Base-by-base conservation (phyloP, 441 rosid genomes). In the Omphalea diandra region DNA sequence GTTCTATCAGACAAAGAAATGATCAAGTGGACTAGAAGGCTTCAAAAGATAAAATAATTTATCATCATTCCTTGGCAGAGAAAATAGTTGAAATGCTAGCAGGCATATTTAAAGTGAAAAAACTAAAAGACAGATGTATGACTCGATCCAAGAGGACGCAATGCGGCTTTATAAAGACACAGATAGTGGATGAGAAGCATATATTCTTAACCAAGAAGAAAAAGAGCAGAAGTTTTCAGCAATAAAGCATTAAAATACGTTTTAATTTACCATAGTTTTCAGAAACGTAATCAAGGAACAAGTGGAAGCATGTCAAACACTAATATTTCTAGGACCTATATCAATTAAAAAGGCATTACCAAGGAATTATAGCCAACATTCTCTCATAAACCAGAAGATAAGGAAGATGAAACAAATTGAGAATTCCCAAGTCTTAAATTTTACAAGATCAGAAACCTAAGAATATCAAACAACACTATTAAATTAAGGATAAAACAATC, bases 191-290 rank as follows among this genome's bases (percentile, higher is more conserved):
- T 38, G 47, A 54, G 14, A 61, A 63, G 76, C 72, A 80, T 65
- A 72, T 62, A 74, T 82, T 70, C 81, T 64, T 65, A 35, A 70
- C 72, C 69, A 66, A 27, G 41, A 69, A 67, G 44, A 36, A 26
- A 49, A 64, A 63, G 40, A 47, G 75, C 67, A 72, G 61, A 29
- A 29, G 61, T 63, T 72, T 76, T 17, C 32, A 3, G 18, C 72
- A 75, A 27, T 49, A 29, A 35, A 70, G 50, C 33, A 38, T 8
- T 14, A 56, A 27, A 74, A n/a, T 6, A 14, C 55, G 41, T 22
- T 46, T 61, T 52, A 33, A 43, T 50, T 67, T 49, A 70, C 44
- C 43, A 38, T 20, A 14, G 12, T 60, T n/a, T 70, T 43, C 38
- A 63, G 29, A 7, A 44, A 65, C 36, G 66, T 59, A 46, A 72